Evolutionary conservation across 129 eudicot species (phyloP).

Genomic region (Ambrosia trifida): DNA sequence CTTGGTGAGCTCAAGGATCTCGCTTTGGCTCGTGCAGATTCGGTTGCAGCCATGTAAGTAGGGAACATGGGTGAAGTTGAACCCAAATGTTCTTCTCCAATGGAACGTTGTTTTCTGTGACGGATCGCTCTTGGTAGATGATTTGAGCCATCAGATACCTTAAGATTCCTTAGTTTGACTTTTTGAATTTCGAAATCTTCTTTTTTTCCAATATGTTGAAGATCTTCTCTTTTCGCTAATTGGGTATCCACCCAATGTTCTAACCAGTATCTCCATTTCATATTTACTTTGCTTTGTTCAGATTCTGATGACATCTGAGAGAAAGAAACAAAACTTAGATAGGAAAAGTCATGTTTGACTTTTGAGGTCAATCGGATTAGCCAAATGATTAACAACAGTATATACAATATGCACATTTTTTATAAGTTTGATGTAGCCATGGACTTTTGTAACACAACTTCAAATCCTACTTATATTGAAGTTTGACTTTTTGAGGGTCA

Average conservation of each 20-base stretch:
- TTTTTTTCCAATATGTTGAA: slow-evolving; percentile 38
- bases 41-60: slow-evolving; percentile 93
- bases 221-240: slow-evolving; percentile 53
- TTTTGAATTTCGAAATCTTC: slow-evolving; percentile 47
- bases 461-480: not conserved
- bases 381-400: not conserved
- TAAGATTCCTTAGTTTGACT: slow-evolving; percentile 37
- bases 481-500: not conserved
- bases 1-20: slow-evolving; percentile 87
- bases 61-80: slow-evolving; percentile 74
- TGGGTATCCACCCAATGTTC: slow-evolving; percentile 82
- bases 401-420: not conserved
- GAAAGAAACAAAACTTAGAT: slow-evolving; percentile 8
- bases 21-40: slow-evolving; percentile 76
- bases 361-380: not conserved
- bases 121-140: slow-evolving; percentile 44
- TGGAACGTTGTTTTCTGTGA: slow-evolving; percentile 65
- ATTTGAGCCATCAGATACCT: slow-evolving; percentile 35
- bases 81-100: slow-evolving; percentile 58
- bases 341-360: slow-evolving; percentile 2
- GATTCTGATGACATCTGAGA: slow-evolving; percentile 74
- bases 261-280: slow-evolving; percentile 69
- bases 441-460: not conserved
- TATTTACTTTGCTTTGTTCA: slow-evolving; percentile 56
- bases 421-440: not conserved